phyloP scores from a whole-genome alignment of 164 flowering plant species.

The Macadamia tetraphylla region DNA sequence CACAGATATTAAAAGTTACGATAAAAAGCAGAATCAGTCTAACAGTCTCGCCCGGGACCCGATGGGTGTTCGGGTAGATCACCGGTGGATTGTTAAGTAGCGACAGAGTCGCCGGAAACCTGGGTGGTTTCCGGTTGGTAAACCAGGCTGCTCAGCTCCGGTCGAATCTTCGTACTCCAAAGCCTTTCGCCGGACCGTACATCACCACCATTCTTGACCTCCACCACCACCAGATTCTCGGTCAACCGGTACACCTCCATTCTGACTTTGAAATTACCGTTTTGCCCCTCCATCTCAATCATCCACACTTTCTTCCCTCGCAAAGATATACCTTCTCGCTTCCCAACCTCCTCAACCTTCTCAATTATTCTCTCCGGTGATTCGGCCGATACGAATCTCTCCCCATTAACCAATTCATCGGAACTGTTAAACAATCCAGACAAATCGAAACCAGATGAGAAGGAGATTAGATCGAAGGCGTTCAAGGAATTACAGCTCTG shows the following conservation, averaged over 20 bases:
- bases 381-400: constrained; percentile 31
- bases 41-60: too few relatives aligned
- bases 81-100: too few relatives aligned
- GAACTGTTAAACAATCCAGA: constrained; percentile 42
- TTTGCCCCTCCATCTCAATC: constrained; percentile 34
- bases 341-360: constrained; percentile 31
- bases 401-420: constrained; percentile 14
- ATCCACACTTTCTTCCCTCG: constrained; percentile 37
- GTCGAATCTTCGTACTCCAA: constrained; percentile 42
- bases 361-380: constrained; percentile 35
- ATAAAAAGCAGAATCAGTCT: too few relatives aligned
- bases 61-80: too few relatives aligned
- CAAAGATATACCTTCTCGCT: constrained; percentile 20
- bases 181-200: constrained; percentile 16
- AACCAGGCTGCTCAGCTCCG: constrained; percentile 15
- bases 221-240: constrained; percentile 40
- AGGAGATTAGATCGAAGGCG: constrained; percentile 64
- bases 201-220: constrained; percentile 43
- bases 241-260: constrained; percentile 43
- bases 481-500: constrained; percentile 21
- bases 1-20: too few relatives aligned
- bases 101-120: too few relatives aligned
- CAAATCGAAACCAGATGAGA: constrained; percentile 50
- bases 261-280: constrained; percentile 28
- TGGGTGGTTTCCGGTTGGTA: constrained; percentile 6